Conservation (phyloP, 1,284 basidiomycete genomes). For the Leccinum pachyderme region DNA sequence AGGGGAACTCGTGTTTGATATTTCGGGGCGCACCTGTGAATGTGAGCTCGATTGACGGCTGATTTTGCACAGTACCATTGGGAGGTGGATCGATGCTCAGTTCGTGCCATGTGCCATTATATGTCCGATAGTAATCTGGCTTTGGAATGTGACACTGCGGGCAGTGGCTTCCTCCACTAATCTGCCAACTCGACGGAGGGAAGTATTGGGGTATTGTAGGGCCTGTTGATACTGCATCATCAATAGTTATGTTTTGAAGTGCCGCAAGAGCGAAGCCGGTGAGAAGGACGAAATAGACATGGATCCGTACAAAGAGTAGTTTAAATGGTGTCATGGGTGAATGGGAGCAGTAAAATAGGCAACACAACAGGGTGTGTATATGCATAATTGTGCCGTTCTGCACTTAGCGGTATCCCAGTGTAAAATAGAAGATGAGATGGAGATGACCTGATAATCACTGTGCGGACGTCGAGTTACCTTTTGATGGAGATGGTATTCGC, state of each 20-base stretch:
- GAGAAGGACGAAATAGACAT: not conserved
- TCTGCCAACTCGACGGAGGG: not conserved
- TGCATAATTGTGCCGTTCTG: not conserved
- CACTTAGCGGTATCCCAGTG: not conserved
- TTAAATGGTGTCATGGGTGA: not conserved
- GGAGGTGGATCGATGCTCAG: not conserved
- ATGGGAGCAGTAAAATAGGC: not conserved
- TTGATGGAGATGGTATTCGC: not conserved
- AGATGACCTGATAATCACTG: not conserved
- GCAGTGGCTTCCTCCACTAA: not conserved
- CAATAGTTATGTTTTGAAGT: slow-evolving; percentile 21
- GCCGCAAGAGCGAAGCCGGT: not conserved
- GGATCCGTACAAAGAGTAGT: not conserved
- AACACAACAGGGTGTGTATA: not conserved
- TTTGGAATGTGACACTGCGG: not conserved
- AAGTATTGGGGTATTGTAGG: slow-evolving; percentile 7
- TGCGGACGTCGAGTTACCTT: not conserved
- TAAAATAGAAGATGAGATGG: not conserved
- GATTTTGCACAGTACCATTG: not conserved
- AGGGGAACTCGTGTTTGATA: not conserved
- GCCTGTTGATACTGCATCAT: slow-evolving; percentile 14
- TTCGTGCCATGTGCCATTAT: slow-evolving; percentile 23
- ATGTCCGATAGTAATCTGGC: not conserved
- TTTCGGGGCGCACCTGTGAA: slow-evolving; percentile 10
- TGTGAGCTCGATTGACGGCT: slow-evolving; percentile 4